Conservation (phyloP, 345 rosid species). For the Diplotaxis tenuifolia region DNA sequence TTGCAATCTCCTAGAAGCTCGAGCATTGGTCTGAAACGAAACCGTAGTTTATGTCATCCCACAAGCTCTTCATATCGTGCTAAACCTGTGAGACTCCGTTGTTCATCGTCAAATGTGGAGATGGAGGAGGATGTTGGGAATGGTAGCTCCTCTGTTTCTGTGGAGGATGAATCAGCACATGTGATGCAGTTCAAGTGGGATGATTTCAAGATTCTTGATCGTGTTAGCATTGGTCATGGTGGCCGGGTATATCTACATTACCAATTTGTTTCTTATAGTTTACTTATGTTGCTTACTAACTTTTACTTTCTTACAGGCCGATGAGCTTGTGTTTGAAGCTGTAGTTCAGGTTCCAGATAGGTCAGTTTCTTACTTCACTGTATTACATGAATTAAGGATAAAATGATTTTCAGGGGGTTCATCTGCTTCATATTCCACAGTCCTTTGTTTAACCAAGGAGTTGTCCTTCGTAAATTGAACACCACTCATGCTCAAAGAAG, state of each 20-base stretch:
- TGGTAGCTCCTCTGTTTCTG: slow-evolving; percentile 13
- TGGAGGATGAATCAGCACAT: slow-evolving; percentile 52
- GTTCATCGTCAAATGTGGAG: slow-evolving; percentile 48
- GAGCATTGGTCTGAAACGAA: slow-evolving; percentile 28
- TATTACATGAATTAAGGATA: slow-evolving; percentile 15
- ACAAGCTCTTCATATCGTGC: slow-evolving; percentile 13
- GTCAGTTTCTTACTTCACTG: slow-evolving; percentile 41
- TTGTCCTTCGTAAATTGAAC: slow-evolving; percentile 71
- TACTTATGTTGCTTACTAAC: background rate
- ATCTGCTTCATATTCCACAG: slow-evolving; percentile 50
- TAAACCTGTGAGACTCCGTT: slow-evolving; percentile 29
- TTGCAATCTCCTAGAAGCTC: slow-evolving; percentile 36
- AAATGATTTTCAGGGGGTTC: slow-evolving; percentile 13
- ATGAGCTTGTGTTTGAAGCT: slow-evolving; percentile 88
- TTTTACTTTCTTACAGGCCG: slow-evolving; percentile 46
- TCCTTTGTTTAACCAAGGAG: slow-evolving; percentile 72
- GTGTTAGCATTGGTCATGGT: slow-evolving; percentile 81
- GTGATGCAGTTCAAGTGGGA: slow-evolving; percentile 74
- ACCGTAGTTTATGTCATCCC: slow-evolving; percentile 18
- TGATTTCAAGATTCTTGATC: slow-evolving; percentile 74
- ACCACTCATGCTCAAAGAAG: slow-evolving; percentile 80
- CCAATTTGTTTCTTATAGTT: no score
- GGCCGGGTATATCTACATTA: slow-evolving; percentile 55
- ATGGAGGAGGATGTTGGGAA: slow-evolving; percentile 35
- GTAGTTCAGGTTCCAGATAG: slow-evolving; percentile 63